phyloP scores from a whole-genome alignment of 345 rosid species.

The Citrus sp. region DNA sequence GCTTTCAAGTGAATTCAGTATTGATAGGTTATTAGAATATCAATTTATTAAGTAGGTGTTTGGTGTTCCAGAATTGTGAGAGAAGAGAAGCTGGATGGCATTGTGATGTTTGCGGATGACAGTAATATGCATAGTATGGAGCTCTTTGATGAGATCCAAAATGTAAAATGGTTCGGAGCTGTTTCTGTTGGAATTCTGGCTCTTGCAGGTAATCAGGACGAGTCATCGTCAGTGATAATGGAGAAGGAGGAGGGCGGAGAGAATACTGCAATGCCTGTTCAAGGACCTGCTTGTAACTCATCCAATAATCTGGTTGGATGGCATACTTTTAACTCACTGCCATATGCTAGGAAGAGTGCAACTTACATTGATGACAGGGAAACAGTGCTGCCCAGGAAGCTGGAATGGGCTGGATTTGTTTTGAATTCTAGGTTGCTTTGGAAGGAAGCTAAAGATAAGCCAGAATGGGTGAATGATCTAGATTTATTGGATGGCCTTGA shows the following conservation, averaged over 20 bases:
- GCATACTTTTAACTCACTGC: constrained; percentile 74
- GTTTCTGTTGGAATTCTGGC: constrained; percentile 80
- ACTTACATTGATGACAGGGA: constrained; percentile 76
- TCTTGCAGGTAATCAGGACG: constrained; percentile 53
- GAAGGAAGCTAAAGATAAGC: constrained; percentile 69
- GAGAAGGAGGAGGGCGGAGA: constrained; percentile 36
- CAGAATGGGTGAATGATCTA: constrained; percentile 78
- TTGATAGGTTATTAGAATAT: constrained; percentile 13
- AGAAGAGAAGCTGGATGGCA: constrained; percentile 90
- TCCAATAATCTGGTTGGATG: constrained; percentile 70
- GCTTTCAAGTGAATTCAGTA: neutral
- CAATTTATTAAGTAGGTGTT: constrained; percentile 16
- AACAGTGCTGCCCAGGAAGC: constrained; percentile 72
- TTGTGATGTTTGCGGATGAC: constrained; percentile 94
- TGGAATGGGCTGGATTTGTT: constrained; percentile 98
- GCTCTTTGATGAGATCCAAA: constrained; percentile 88
- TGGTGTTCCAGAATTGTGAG: constrained; percentile 58
- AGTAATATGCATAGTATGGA: constrained; percentile 98
- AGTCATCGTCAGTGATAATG: constrained; percentile 26
- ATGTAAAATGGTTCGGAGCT: constrained; percentile 87
- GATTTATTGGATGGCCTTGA: constrained; percentile 41
- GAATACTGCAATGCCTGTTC: constrained; percentile 58
- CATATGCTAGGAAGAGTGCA: constrained; percentile 62
- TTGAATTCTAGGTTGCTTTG: constrained; percentile 86
- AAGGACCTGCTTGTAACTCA: constrained; percentile 94